Base-by-base conservation (phyloP, 23 red algal species). In the Cyanidioschyzon merolae region DNA sequence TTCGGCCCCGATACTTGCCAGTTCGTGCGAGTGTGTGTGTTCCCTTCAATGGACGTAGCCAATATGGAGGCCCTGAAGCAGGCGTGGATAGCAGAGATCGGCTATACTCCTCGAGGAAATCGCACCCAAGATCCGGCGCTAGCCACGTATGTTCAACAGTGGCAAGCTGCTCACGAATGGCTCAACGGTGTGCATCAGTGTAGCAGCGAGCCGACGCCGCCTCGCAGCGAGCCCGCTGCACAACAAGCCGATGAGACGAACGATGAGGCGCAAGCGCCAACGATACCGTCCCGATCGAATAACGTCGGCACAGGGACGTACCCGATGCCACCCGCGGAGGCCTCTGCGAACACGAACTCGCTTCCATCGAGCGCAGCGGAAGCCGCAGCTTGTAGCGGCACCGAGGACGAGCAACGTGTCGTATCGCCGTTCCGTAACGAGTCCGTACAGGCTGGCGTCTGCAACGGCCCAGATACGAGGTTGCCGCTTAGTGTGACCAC, bases 401-500 rank as follows among this genome's bases (percentile, higher is more conserved):
- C 3, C 7, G 32, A 35, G n/a, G 16, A 32, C n/a, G 63, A 71
- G 12, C 63, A 7, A 35, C 21, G 32, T 7, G 32, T 71, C 63
- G 32, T 71, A 7, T 71, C 63, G 12, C 63, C 63, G 63, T 71
- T 71, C 32, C n/a, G n/a, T 7, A 25, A 3, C 12, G 63, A 71
- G 63, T 50, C 76, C 1, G 2, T 1, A 25, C 1, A 1, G 0
- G 35, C 76, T 26, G 45, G 12, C 21, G 45, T 54, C 12, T n/a
- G n/a, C n/a, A 15, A 7, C 7, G 21, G 12, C 12, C 45, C 45
- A 7, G 84, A 51, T 0, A 81, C 39, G 29, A 29, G 58, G 1
- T 34, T 86, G 41, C 45, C 82, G 35, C 21, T 96, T n/a, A 77
- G 51, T 1, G 25, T 32, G 29, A 82, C 58, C 15, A 87, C 83